These are phyloP conservation scores for Yarrowia divulgata DNA, from an alignment of 805 yeast species.

Conservation along the genomic window DNA sequence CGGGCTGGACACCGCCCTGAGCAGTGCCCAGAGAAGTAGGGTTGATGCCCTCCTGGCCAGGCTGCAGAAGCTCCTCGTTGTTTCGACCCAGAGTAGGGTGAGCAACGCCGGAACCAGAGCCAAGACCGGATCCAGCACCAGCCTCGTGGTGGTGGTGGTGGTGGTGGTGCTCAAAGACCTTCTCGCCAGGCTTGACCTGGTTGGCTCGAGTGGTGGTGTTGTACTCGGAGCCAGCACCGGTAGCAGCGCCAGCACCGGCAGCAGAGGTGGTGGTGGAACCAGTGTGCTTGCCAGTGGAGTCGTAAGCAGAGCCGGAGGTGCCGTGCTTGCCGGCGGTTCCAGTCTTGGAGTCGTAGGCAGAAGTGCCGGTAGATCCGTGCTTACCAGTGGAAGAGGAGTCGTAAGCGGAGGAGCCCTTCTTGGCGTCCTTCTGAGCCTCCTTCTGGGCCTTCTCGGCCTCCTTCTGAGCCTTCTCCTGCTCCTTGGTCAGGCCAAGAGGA, in stretches of 20 bases:
- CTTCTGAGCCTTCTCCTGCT: conserved; percentile 15
- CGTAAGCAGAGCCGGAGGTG: conserved; percentile 1
- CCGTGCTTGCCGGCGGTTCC: conserved; percentile 7
- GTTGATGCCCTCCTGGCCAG: conserved; percentile 22
- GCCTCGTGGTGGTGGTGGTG: conserved; percentile 33
- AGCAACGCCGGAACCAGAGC: conserved; percentile 2
- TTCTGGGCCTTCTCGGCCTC: conserved; percentile 19
- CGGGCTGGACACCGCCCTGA: conserved; percentile 15
- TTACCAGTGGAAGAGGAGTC: conserved; percentile 8
- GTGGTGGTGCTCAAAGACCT: conserved; percentile 39
- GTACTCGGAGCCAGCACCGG: conserved; percentile 15
- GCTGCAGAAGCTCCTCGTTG: conserved; percentile 33
- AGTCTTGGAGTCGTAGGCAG: conserved; percentile 15
- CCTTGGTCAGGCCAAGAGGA: conserved; percentile 20
- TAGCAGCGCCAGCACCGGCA: neutral
- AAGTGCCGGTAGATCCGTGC: conserved; percentile 12
- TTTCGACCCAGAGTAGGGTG: conserved; percentile 38
- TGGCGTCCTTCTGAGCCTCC: conserved; percentile 10
- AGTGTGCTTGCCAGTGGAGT: conserved; percentile 24
- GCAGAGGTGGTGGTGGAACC: conserved; percentile 16
- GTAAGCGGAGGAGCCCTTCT: conserved; percentile 16
- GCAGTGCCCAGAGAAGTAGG: conserved; percentile 29
- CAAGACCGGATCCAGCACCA: neutral
- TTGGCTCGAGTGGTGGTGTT: conserved; percentile 8
- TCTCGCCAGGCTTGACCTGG: conserved; percentile 25